Base-by-base conservation (phyloP, 2,329 filamentous ascomycete species). In the Orbilia brochopaga region DNA sequence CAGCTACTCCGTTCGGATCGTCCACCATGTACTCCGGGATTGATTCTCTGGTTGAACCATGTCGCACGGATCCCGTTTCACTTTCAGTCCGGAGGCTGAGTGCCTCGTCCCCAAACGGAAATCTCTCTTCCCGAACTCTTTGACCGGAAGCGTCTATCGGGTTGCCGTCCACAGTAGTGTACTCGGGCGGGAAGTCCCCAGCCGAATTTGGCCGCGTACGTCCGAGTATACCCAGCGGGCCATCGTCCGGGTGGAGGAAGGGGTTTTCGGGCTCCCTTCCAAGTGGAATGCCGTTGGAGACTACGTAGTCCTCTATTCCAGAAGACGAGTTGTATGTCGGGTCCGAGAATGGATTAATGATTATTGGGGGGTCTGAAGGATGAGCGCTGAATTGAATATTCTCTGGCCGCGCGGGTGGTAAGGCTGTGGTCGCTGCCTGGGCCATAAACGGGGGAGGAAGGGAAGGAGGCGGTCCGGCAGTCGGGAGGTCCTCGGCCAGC, bases 291-390 rank as follows among this genome's bases (percentile, higher is more conserved):
- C 54, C 66, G 23, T 70, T 70, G 1, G 66, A 70, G 13, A 63
- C 59, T 23, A 70, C 54, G 42, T 70, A 70, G 21, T 70, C 66
- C 27, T 70, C 66, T 27, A 70, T 70, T 23, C 59, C 66, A 32
- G 66, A 70, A 1, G 66, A 70, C 17, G 66, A 70, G 32, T 70
- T 70, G 24, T 70, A 70, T n/a, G 66, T 70, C 8, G 66, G 66
- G 17, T 70, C 66, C 8, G 55, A 64, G 61, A 70, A 70, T 32
- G 66, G 66, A n/a, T 70, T 70, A 24, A 70, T 70, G 21, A 70
- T 70, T 17, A 70, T 70, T 24, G 66, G 66, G n/a, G 53, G 37
- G 1, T 40, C 51, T 13, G 44, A 44, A 8, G 24, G 35, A 27
- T 54, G 42, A 17, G 2, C 30, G 10, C 24, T 5, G 19, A 59